Percentiles rank a stretch among this genome's conserved stretches.
These are phyloP conservation scores for Saksenaea vasiformis DNA, from an alignment of 371 early-diverging fungal species.

Conservation along the genomic window DNA sequence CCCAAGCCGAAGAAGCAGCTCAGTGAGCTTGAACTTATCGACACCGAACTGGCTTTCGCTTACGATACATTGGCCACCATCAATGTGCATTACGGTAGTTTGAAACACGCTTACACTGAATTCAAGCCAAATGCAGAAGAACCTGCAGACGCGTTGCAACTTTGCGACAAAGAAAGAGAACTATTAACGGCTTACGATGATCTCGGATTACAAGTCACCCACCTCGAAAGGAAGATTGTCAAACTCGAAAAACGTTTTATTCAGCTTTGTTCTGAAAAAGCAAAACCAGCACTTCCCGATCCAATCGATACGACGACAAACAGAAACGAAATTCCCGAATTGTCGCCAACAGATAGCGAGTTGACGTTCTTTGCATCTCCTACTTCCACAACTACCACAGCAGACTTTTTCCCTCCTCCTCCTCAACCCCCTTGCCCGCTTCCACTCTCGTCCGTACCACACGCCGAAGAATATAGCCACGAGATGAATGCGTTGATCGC, in stretches of 20 bases:
- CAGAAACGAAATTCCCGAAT: neutral
- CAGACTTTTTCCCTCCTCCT: neutral
- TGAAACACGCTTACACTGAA: conserved; percentile 37
- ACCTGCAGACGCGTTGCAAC: conserved; percentile 30
- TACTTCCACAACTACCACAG: neutral
- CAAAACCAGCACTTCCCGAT: neutral
- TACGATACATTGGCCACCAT: conserved; percentile 44
- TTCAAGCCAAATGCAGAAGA: conserved; percentile 32
- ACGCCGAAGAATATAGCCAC: neutral
- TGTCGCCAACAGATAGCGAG: neutral
- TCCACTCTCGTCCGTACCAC: neutral
- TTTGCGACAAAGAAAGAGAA: conserved; percentile 48
- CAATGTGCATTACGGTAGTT: conserved; percentile 41
- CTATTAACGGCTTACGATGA: conserved; percentile 52
- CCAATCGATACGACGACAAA: neutral
- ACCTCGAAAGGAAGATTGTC: conserved; percentile 35
- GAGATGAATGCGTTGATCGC: neutral
- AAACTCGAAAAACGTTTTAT: conserved; percentile 32
- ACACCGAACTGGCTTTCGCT: conserved; percentile 40
- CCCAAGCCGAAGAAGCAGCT: neutral
- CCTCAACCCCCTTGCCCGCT: neutral
- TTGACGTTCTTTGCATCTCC: neutral
- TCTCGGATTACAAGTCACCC: conserved; percentile 40
- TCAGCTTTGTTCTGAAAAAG: neutral
- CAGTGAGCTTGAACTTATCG: conserved; percentile 14